phyloP scores from a whole-genome alignment of 768 basidiomycete genomes.

The Tricholoma saponaceum region DNA sequence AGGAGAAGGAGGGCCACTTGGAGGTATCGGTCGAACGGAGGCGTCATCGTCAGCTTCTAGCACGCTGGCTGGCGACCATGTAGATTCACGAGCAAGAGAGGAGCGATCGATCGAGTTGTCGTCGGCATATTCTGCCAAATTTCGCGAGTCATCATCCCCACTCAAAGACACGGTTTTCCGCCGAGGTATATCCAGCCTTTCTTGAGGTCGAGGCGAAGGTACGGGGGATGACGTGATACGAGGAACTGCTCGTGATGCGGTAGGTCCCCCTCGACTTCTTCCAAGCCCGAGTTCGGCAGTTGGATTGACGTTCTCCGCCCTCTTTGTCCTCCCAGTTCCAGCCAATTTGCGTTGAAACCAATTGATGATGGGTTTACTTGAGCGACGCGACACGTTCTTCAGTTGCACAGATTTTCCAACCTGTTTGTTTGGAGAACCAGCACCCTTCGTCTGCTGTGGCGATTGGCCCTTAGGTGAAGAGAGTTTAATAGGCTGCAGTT shows the following conservation, averaged over 20 bases:
- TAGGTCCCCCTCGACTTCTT: constrained; percentile 27
- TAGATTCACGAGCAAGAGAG: constrained; percentile 66
- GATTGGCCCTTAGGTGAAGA: constrained; percentile 20
- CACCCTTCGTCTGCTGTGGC: constrained; percentile 12
- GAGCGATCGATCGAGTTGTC: constrained; percentile 46
- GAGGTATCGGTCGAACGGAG: constrained; percentile 84
- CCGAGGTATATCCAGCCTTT: constrained; percentile 30
- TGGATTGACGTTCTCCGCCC: constrained; percentile 35
- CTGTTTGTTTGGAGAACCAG: constrained; percentile 11
- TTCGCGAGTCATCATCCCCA: constrained; percentile 47
- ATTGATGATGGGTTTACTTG: constrained; percentile 83
- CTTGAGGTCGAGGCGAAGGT: constrained; percentile 31
- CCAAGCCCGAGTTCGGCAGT: constrained; percentile 26
- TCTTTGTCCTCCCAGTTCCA: constrained; percentile 58
- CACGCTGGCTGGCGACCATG: constrained; percentile 73
- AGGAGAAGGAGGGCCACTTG: constrained; percentile 83
- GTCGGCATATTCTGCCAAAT: constrained; percentile 42
- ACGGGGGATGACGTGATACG: constrained; percentile 43
- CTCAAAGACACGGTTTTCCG: constrained; percentile 65
- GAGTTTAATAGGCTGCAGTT: constrained; percentile 15
- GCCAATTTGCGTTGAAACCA: constrained; percentile 88
- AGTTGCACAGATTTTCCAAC: constrained; percentile 33
- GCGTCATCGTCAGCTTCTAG: constrained; percentile 94
- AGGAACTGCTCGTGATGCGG: constrained; percentile 29
- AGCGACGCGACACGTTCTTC: constrained; percentile 64